A percentile compares a stretch with the other conserved stretches of the same genome.
phyloP scores from a whole-genome alignment of 2,329 filamentous ascomycete species.

The Lachnellula willkommii region DNA sequence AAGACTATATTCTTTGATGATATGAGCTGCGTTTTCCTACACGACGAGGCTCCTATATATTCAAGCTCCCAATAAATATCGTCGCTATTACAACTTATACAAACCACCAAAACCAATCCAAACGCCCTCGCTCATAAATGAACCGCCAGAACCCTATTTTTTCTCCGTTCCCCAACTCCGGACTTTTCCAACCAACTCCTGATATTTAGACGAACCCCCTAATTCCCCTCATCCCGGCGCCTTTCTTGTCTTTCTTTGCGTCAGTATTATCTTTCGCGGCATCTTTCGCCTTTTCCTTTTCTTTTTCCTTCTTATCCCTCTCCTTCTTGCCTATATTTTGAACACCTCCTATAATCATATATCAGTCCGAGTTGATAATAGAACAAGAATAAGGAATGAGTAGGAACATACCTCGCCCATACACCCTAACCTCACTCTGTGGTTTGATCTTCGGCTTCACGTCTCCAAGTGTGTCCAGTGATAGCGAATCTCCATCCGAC shows the following conservation, averaged over 20 bases:
- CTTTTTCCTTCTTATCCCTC: constrained; percentile 3
- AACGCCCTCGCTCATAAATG: too few relatives aligned
- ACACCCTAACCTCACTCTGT: constrained; percentile 46
- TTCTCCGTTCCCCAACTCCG: neutral
- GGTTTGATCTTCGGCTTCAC: constrained; percentile 40
- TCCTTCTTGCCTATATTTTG: constrained; percentile 44
- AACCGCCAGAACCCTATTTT: neutral
- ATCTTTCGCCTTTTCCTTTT: constrained; percentile 10
- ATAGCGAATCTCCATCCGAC: constrained; percentile 5
- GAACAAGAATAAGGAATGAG: neutral
- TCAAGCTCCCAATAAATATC: neutral
- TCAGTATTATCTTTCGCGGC: constrained; percentile 19
- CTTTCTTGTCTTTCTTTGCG: constrained; percentile 43
- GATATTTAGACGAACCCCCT: constrained; percentile 21
- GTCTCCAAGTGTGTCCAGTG: constrained; percentile 33
- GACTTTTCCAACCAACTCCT: neutral
- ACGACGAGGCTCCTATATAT: too few relatives aligned
- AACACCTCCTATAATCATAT: constrained; percentile 34
- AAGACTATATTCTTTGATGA: too few relatives aligned
- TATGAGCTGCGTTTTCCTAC: too few relatives aligned
- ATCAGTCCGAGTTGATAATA: constrained; percentile 3
- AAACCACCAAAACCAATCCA: too few relatives aligned
- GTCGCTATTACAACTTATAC: neutral
- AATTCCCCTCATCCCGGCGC: constrained; percentile 37
- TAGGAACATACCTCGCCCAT: constrained; percentile 46